Evolutionary conservation across 768 basidiomycete genomes (phyloP).

Genomic region (Dentipellis sp.): DNA sequence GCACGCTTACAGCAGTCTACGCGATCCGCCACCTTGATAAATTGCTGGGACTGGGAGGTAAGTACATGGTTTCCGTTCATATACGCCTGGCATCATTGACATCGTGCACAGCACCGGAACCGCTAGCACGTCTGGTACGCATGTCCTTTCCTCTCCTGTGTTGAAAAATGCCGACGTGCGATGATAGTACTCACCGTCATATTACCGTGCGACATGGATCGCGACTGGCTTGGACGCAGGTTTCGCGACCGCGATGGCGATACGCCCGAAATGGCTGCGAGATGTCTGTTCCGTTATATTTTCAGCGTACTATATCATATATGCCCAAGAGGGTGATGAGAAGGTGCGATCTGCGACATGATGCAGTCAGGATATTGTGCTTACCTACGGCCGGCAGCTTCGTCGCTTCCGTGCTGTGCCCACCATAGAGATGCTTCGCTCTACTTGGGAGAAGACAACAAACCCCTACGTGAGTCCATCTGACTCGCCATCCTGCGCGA

Average conservation of each 20-base stretch:
- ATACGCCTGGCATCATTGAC: conserved; percentile 1
- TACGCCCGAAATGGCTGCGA: conserved; percentile 85
- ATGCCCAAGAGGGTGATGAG: conserved; percentile 90
- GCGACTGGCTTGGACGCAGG: conserved; percentile 92
- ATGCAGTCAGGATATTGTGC: background rate
- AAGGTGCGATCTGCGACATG: conserved; percentile 48
- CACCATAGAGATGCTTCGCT: conserved; percentile 91
- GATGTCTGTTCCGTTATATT: conserved; percentile 83
- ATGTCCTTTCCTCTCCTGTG: background rate
- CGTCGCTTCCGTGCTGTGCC: conserved; percentile 87
- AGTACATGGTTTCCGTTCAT: conserved; percentile 18
- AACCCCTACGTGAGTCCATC: conserved; percentile 72
- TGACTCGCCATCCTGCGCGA: background rate
- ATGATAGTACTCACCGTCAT: conserved; percentile 77
- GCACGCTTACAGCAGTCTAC: conserved; percentile 79
- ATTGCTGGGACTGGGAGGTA: conserved; percentile 74
- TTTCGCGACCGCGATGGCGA: conserved; percentile 91
- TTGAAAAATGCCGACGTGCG: background rate
- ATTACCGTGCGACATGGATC: conserved; percentile 96
- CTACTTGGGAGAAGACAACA: conserved; percentile 94
- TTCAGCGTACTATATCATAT: conserved; percentile 81
- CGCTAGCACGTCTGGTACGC: conserved; percentile 77
- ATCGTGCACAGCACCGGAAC: conserved; percentile 69
- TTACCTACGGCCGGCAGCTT: conserved; percentile 39
- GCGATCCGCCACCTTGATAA: conserved; percentile 78